Base-by-base conservation (phyloP, 2,329 filamentous ascomycete genomes). In the Aureobasidium subglaciale region DNA sequence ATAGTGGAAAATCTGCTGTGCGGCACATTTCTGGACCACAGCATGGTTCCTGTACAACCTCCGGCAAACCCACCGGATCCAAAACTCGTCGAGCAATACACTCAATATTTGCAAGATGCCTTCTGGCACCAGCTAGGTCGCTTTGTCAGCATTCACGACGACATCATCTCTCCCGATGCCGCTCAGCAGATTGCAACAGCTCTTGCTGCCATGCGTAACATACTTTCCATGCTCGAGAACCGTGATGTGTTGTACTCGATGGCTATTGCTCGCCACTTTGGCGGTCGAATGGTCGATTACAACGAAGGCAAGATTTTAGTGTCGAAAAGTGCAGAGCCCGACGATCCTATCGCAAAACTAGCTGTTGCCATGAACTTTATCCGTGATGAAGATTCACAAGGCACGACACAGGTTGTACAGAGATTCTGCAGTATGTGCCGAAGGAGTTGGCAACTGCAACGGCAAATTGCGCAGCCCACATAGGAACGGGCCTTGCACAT, bases 201-300 rank as follows among this genome's bases (percentile, higher is more conserved):
- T 54, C 81, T 89, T 32, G 71, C 70, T 4, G 78, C 78, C 50
- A 81, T 90, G 69, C 84, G 89, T 29, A 79, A 79, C 56, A 77
- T 92, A 20, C 78, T 96, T 11, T 87, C 90, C 62, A 86, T 86
- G 45, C 81, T 86, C 22, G 91, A 96, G 72, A 93, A 92, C 64
- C 84, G 91, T 53, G 90, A 96, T 67, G 86, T 96, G 16, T 81
- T 96, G 56, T 96, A 96, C 71, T 93, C 88, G 0, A 86, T 96
- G 61, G 88, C 88, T 8, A 82, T 95, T 55, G 84, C 87, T 15
- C 84, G 90, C 24, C 83, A 91, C 59, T 77, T 90, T 48, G 84
- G 87, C 42, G 83, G 84, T 29, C 81, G 83, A 13, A 66, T 73
- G 58, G 67, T 71, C 15, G 72, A 73, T 24, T 76, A 75, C 60